Base-by-base conservation (phyloP, 129 eudicot genomes). In the Artemisia argyi region DNA sequence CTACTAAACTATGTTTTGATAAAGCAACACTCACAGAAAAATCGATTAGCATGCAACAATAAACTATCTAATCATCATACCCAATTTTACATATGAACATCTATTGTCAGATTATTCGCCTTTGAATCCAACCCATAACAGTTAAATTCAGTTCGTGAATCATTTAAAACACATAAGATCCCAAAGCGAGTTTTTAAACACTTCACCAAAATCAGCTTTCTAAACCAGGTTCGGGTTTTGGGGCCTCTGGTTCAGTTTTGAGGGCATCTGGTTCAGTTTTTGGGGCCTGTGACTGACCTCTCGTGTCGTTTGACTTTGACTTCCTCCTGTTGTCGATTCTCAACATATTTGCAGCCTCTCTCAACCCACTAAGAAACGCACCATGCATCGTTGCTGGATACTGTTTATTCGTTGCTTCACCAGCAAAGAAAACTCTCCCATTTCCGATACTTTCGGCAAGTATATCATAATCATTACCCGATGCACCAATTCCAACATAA, bases 381-480 rank as follows among this genome's bases (percentile, higher is more conserved):
- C 99, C 99, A 35, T 94, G 99, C 99, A 94, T 94, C 39, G 99
- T 94, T 16, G 99, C 99, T 18, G 99, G 99, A 84, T 94, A 94
- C 80, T 80, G 97, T 73, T 81, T 94, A 58, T 86, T 94, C 35
- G 99, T 94, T 13, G 99, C 99, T 78, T 94, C 99, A 44, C 99
- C 99, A 11, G 97, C 99, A 71, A 94, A 94, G 82, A 94, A 94
- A 22, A 94, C 86, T 66, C 97, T 82, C 9, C 93, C 88, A 73
- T 86, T 82, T 44, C 89, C 98, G 22, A 90, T 81, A 77, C 84
- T 85, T 77, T 94, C 99, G 2, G 97, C 89, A 57, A 94, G 97
- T 46, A 94, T 84, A 73, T 94, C 99, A 22, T 94, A 94, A 74
- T 94, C 99, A 73, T 90, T 96, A 0, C 99, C 99, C 1, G 99